phyloP scores from a whole-genome alignment of 345 rosid genomes.

The Physaria fendleri region DNA sequence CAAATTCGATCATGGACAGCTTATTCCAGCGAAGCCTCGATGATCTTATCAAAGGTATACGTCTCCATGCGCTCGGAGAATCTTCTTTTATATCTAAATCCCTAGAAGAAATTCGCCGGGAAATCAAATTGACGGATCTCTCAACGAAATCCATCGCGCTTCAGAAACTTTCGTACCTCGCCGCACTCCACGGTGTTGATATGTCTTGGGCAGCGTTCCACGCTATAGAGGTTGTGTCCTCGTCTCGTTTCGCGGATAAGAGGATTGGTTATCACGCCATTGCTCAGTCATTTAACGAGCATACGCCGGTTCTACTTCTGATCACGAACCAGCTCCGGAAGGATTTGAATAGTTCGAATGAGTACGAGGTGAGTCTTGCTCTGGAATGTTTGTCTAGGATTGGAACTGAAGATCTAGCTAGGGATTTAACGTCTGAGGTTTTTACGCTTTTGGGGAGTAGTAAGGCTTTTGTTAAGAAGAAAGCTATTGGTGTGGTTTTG shows the following conservation, averaged over 20 bases:
- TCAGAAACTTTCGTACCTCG: conserved; percentile 77
- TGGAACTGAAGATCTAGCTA: conserved; percentile 74
- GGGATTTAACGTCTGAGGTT: conserved; percentile 80
- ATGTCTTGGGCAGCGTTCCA: conserved; percentile 89
- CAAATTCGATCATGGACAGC: conserved; percentile 69
- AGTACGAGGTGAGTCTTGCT: conserved; percentile 74
- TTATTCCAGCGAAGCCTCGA: conserved; percentile 87
- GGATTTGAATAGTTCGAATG: conserved; percentile 64
- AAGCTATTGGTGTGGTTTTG: conserved; percentile 66
- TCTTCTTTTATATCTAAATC: conserved; percentile 59
- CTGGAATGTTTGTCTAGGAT: conserved; percentile 70
- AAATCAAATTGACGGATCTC: conserved; percentile 74
- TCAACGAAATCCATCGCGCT: conserved; percentile 83
- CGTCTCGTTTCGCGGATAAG: conserved; percentile 63
- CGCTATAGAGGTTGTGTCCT: conserved; percentile 83
- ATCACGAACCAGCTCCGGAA: conserved; percentile 85
- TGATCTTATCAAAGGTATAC: conserved; percentile 75
- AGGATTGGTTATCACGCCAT: conserved; percentile 74
- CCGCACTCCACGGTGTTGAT: conserved; percentile 61
- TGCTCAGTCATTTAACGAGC: conserved; percentile 71
- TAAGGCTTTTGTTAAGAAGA: conserved; percentile 61
- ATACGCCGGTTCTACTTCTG: conserved; percentile 71
- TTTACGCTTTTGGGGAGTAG: conserved; percentile 66
- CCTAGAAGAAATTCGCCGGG: conserved; percentile 81
- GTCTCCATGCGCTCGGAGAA: conserved; percentile 54